These are phyloP conservation scores for Saccharum hybrid DNA, from an alignment of 202 grass and related monocot genomes.

Conservation along the genomic window DNA sequence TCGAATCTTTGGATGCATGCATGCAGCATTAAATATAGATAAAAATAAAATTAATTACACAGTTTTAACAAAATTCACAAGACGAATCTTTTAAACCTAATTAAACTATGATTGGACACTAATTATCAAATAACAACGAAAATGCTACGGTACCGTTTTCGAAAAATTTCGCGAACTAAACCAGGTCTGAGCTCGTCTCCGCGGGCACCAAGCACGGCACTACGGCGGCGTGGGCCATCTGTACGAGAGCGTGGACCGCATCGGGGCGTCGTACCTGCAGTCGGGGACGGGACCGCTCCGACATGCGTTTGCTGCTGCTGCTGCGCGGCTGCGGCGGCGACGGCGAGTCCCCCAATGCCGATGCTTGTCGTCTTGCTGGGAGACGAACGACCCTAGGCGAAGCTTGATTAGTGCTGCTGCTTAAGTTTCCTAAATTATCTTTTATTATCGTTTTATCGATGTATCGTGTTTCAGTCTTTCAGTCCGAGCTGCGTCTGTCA, in stretches of 20 bases:
- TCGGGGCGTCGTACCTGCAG: slow-evolving; percentile 29
- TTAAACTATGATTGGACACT: too few relatives aligned
- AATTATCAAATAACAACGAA: too few relatives aligned
- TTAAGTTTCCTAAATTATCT: background rate
- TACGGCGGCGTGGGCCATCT: slow-evolving; percentile 51
- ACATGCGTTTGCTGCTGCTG: slow-evolving; percentile 12
- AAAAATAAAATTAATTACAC: too few relatives aligned
- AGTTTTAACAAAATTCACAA: too few relatives aligned
- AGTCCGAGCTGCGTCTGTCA: background rate
- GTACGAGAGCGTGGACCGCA: slow-evolving; percentile 50
- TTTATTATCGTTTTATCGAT: background rate
- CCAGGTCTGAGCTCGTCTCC: slow-evolving; percentile 53
- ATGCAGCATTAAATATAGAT: too few relatives aligned
- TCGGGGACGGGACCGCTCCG: slow-evolving; percentile 19
- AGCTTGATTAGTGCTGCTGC: slow-evolving; percentile 32
- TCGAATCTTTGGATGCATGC: too few relatives aligned
- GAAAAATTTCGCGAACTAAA: too few relatives aligned
- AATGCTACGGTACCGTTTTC: too few relatives aligned
- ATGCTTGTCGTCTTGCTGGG: too few relatives aligned
- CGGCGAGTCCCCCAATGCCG: background rate
- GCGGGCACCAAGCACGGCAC: slow-evolving; percentile 30
- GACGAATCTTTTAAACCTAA: too few relatives aligned
- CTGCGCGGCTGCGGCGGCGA: background rate
- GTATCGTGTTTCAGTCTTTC: background rate
- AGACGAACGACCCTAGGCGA: too few relatives aligned